These are phyloP conservation scores for Prunus dulcis DNA, from an alignment of 306 rosid genomes.

Conservation along the genomic window DNA sequence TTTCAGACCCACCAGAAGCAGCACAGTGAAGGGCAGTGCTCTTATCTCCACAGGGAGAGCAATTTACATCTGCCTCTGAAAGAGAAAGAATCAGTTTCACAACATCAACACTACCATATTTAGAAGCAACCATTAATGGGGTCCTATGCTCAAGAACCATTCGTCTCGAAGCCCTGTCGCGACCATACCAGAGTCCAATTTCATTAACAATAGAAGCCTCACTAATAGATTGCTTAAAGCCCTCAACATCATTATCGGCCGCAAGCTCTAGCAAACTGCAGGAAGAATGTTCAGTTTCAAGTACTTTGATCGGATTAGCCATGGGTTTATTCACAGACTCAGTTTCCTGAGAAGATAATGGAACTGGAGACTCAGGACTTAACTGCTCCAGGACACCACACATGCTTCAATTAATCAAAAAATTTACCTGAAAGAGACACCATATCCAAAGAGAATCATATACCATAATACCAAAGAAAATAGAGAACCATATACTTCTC, in stretches of 20 bases:
- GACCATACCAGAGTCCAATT: conserved; percentile 1
- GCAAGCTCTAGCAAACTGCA: conserved; percentile 16
- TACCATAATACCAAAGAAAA: background rate
- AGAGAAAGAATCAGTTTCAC: conserved; percentile 14
- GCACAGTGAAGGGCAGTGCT: conserved; percentile 84
- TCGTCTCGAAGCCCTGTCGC: background rate
- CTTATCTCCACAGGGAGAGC: background rate
- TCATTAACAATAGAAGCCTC: background rate
- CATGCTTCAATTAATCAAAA: conserved; percentile 8
- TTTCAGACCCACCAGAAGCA: conserved; percentile 63
- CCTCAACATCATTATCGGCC: conserved; percentile 16
- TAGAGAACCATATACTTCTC: background rate
- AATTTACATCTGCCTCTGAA: conserved; percentile 1
- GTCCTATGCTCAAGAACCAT: conserved; percentile 6
- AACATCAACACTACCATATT: conserved; percentile 12
- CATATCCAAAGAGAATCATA: background rate
- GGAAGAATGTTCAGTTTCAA: background rate
- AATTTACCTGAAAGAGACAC: background rate
- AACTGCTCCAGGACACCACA: background rate
- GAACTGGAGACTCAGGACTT: background rate
- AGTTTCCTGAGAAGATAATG: background rate
- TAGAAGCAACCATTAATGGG: conserved; percentile 19
- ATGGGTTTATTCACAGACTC: background rate
- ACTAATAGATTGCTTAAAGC: conserved; percentile 2
- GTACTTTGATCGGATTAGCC: background rate